phyloP scores from a whole-genome alignment of 495 filamentous ascomycete species.

The Hypoxylon intermedium region DNA sequence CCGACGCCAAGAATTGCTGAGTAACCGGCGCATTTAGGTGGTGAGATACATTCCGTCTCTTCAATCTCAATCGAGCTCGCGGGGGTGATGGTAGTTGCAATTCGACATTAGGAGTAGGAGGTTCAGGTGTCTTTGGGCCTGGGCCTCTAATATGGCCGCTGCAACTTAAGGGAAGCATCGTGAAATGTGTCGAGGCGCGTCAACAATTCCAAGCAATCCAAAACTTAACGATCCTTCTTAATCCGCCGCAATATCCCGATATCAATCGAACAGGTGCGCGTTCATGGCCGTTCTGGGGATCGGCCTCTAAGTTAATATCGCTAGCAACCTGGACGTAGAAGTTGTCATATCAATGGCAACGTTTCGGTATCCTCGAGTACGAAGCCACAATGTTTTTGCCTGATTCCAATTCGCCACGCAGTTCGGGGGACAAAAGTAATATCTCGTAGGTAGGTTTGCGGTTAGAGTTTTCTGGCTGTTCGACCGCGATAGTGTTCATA shows the following conservation, averaged over 20 bases:
- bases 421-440: conserved; percentile 6
- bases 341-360: conserved; percentile 5
- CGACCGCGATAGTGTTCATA: conserved; percentile 14
- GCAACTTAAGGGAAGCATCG: conserved; percentile 52
- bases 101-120: conserved; percentile 42
- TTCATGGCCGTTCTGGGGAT: conserved; percentile 17
- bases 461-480: conserved; percentile 8
- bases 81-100: conserved; percentile 50
- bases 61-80: conserved; percentile 54
- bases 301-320: conserved; percentile 3
- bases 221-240: conserved; percentile 27
- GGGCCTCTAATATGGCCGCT: conserved; percentile 44
- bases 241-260: conserved; percentile 23
- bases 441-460: conserved; percentile 14
- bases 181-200: conserved; percentile 14
- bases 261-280: conserved; percentile 18
- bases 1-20: conserved; percentile 63
- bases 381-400: conserved; percentile 2
- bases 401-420: conserved; percentile 10
- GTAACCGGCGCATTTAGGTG: conserved; percentile 58
- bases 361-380: neutral
- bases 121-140: conserved; percentile 56
- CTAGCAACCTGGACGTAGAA: neutral
- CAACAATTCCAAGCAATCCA: conserved; percentile 13
- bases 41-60: conserved; percentile 53